phyloP scores from a whole-genome alignment of 306 rosid species.

The Neltuma alba region DNA sequence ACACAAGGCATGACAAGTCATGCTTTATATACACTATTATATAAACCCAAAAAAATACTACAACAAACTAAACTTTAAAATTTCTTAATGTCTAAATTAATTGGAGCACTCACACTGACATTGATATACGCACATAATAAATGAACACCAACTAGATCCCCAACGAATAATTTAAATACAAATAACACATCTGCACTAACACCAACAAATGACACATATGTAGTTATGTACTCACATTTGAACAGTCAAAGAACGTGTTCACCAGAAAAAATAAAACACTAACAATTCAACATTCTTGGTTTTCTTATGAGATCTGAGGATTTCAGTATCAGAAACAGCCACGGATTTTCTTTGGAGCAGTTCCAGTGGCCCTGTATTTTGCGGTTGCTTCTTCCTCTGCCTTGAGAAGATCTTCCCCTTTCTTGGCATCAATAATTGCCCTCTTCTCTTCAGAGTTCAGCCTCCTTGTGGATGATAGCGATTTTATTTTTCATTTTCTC shows the following conservation, averaged over 20 bases:
- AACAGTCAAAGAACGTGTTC: slow-evolving; percentile 4
- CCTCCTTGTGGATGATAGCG: slow-evolving; percentile 64
- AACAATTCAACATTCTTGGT: slow-evolving; percentile 5
- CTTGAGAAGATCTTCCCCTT: too few relatives aligned
- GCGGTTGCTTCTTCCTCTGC: too few relatives aligned
- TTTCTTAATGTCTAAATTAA: not conserved
- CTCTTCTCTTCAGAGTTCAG: slow-evolving; percentile 91
- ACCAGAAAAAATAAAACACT: not conserved
- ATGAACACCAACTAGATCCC: slow-evolving; percentile 22
- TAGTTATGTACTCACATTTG: slow-evolving; percentile 28
- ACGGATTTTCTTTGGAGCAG: slow-evolving; percentile 63
- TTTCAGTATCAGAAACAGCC: slow-evolving; percentile 46
- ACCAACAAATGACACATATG: too few relatives aligned
- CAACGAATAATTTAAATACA: slow-evolving; percentile 11
- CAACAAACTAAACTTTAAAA: not conserved
- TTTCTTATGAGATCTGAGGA: not conserved
- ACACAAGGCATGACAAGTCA: not conserved
- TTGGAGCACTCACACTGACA: not conserved
- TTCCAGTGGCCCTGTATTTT: too few relatives aligned
- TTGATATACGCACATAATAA: not conserved
- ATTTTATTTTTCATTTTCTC: slow-evolving; percentile 80
- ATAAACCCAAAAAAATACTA: not conserved
- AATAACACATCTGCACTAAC: slow-evolving; percentile 28
- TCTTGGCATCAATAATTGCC: too few relatives aligned
- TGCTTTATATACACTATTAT: not conserved